Conservation (phyloP, 2,329 filamentous ascomycete genomes). For the Botrytis paeoniae region DNA sequence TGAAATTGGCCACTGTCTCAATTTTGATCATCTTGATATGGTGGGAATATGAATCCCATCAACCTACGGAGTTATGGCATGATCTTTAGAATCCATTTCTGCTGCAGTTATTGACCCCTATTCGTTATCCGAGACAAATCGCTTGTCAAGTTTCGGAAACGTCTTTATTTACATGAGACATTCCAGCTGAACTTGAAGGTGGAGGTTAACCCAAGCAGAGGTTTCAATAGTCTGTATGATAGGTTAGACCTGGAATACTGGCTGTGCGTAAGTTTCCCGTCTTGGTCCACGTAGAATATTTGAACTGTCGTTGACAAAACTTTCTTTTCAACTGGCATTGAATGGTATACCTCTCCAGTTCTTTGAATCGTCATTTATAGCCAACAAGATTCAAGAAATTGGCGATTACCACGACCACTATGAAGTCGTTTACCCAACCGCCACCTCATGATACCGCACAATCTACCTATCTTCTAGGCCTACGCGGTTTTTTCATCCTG, state of each 20-base stretch:
- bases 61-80: background rate
- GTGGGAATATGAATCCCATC: background rate
- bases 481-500: slow-evolving; percentile 27
- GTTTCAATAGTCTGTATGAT: background rate
- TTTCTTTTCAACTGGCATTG: background rate
- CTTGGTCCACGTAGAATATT: background rate
- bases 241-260: background rate
- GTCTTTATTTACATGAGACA: slow-evolving; percentile 1
- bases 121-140: background rate
- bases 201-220: background rate
- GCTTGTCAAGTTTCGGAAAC: background rate
- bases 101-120: background rate
- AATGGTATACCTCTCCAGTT: background rate
- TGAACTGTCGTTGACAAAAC: background rate
- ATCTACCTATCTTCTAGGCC: slow-evolving; percentile 15
- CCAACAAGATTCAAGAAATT: background rate
- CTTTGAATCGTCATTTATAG: too few relatives aligned
- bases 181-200: background rate
- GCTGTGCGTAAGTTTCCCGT: background rate
- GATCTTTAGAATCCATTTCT: background rate
- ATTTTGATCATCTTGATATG: background rate
- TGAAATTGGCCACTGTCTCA: background rate
- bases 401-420: background rate
- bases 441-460: background rate
- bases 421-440: background rate